These are phyloP conservation scores for Fraxinus excelsior DNA, from an alignment of 257 asterid species.

Conservation along the genomic window DNA sequence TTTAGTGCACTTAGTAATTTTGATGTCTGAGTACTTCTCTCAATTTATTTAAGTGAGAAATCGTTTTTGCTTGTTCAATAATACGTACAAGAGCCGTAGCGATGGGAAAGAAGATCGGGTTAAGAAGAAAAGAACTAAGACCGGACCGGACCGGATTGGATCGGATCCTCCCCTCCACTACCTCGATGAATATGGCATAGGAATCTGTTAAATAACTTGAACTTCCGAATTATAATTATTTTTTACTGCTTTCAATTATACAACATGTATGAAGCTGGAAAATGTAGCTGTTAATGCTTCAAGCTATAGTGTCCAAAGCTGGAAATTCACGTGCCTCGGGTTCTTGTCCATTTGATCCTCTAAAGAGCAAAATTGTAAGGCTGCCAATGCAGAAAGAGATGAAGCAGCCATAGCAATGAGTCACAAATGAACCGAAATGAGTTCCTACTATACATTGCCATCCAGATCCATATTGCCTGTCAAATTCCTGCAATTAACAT, in stretches of 20 bases:
- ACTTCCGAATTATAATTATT: too few relatives aligned
- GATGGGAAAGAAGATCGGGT: background rate
- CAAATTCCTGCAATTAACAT: conserved; percentile 61
- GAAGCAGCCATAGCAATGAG: conserved; percentile 81
- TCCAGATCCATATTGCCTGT: conserved; percentile 56
- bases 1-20: too few relatives aligned
- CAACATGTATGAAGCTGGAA: background rate
- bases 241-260: background rate
- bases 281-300: background rate
- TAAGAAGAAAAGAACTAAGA: background rate
- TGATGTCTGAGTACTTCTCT: too few relatives aligned
- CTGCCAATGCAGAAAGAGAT: conserved; percentile 71
- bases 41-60: too few relatives aligned
- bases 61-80: too few relatives aligned
- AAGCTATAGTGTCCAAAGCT: conserved; percentile 25
- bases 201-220: too few relatives aligned
- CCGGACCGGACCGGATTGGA: too few relatives aligned
- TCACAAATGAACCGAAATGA: conserved; percentile 89
- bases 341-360: conserved; percentile 49
- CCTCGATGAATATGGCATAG: background rate
- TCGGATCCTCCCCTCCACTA: background rate
- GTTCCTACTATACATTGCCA: conserved; percentile 98
- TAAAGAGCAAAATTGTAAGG: conserved; percentile 75
- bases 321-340: conserved; percentile 24
- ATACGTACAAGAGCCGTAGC: too few relatives aligned